Conservation (phyloP, 2,329 filamentous ascomycete genomes). For the Aspergillus neotritici region DNA sequence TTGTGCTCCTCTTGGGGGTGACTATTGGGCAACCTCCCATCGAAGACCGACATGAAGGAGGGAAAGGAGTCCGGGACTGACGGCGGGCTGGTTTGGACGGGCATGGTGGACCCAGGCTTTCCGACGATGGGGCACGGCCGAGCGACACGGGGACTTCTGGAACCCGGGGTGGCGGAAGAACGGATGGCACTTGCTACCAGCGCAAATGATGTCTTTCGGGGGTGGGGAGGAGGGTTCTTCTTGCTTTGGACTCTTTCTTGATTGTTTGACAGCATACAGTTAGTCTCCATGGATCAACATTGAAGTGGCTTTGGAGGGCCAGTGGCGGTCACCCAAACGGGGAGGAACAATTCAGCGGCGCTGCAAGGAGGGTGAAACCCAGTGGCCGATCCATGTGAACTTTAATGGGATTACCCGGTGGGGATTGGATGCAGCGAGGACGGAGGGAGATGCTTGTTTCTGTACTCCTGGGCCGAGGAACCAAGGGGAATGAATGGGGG, state of each 20-base stretch:
- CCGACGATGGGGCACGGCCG: conserved; percentile 11
- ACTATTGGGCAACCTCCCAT: conserved; percentile 29
- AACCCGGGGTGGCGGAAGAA: conserved; percentile 20
- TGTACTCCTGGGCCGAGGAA: conserved; percentile 2
- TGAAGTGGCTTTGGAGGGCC: conserved; percentile 4
- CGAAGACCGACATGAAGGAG: conserved; percentile 51
- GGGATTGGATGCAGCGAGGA: conserved; percentile 9
- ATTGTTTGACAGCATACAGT: conserved; percentile 22
- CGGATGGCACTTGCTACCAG: conserved; percentile 35
- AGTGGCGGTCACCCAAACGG: conserved; percentile 10
- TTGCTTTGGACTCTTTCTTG: too few relatives aligned
- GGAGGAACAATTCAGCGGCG: conserved; percentile 21
- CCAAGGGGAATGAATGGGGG: conserved; percentile 8
- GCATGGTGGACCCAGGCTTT: conserved; percentile 28
- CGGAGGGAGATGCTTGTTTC: not conserved
- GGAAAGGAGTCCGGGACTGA: conserved; percentile 44
- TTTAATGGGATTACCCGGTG: conserved; percentile 13
- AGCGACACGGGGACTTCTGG: conserved; percentile 19
- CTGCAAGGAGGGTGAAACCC: conserved; percentile 25
- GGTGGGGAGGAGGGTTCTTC: too few relatives aligned
- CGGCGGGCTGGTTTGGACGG: conserved; percentile 37
- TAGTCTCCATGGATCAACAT: conserved; percentile 24
- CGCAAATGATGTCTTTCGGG: too few relatives aligned
- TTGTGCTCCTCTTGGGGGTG: conserved; percentile 26
- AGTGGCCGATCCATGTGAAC: conserved; percentile 19